These are phyloP conservation scores for Xylaria sp. DNA, from an alignment of 2,329 filamentous ascomycete genomes.

Conservation along the genomic window DNA sequence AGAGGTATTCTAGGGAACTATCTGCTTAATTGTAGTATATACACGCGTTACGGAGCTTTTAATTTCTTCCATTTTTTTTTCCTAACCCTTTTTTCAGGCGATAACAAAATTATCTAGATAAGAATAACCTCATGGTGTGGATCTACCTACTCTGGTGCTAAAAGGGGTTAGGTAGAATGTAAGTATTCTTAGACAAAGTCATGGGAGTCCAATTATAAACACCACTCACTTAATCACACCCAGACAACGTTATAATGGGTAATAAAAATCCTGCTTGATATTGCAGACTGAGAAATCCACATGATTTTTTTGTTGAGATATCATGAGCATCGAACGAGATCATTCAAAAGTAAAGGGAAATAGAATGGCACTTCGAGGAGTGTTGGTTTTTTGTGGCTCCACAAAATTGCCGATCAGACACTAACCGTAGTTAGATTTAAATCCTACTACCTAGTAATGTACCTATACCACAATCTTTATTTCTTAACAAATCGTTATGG, in stretches of 20 bases:
- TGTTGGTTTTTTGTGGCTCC: neutral
- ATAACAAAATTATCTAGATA: no score
- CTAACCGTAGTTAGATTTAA: neutral
- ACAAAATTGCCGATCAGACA: neutral
- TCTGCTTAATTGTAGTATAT: neutral
- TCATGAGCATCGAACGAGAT: no score
- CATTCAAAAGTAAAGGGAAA: no score
- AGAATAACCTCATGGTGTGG: neutral
- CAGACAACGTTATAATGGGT: neutral
- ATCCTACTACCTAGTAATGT: no score
- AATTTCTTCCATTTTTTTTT: no score
- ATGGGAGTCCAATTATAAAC: neutral
- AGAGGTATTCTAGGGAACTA: neutral
- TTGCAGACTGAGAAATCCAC: no score
- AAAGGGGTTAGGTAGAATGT: neutral
- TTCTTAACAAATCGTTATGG: neutral
- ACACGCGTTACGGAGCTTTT: neutral
- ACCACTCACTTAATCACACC: neutral
- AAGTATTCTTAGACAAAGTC: neutral
- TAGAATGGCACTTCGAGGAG: no score
- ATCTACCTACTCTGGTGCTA: neutral
- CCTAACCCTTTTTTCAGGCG: no score
- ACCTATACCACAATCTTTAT: no score
- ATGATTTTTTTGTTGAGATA: no score
- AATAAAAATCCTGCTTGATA: neutral